Evolutionary conservation across 805 yeast species (phyloP), one percentile per base, ranked within the genome.

Genomic region (Sugiyamaella boreocaroliniensis): DNA sequence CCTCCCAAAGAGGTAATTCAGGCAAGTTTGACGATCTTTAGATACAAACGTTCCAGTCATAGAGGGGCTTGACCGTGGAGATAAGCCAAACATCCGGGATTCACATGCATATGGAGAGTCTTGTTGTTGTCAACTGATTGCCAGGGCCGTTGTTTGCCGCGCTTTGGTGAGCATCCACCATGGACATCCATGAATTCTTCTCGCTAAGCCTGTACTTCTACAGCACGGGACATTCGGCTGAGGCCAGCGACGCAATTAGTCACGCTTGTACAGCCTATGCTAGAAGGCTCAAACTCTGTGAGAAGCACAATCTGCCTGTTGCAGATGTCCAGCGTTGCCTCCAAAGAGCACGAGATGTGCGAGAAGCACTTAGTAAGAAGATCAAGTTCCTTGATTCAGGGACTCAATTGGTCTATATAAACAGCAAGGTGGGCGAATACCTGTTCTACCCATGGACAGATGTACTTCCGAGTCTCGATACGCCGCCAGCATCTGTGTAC

Each of bases 361-460:
- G 59, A 47, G 63, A 58, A 19, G 32, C 37, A 2, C 41, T 66
- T 52, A 52, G 65, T 58, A 29, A 43, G 14, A 42, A 42, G 18
- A 47, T 29, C 16, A 20, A 47, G 18, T 29, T 45, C 14, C 40
- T 50, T 10, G 37, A 26, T 26, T 19, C 42, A 18, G 26, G 45
- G 14, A 50, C 53, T 5, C 40, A 53, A 34, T 9, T 66, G 56
- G 48, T 68, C 58, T 58, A 74, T 70, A 10, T 75, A 61, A 9
- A 58, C 51, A 48, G 66, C 56, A 40, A 75, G 61, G 8, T 57
- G 18, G 11, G 61, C 50, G 53, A 69, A 71, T 6, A 64, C 63
- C 8, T 68, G 68, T n/a, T 61, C 41, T 58, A 56, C 26, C 67
- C 67, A 1, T 60, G 61, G 59, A 48, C 46, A 40, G 55, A 47